Base-by-base conservation (phyloP, 179 eudicot genomes). In the Drosera spatulata region DNA sequence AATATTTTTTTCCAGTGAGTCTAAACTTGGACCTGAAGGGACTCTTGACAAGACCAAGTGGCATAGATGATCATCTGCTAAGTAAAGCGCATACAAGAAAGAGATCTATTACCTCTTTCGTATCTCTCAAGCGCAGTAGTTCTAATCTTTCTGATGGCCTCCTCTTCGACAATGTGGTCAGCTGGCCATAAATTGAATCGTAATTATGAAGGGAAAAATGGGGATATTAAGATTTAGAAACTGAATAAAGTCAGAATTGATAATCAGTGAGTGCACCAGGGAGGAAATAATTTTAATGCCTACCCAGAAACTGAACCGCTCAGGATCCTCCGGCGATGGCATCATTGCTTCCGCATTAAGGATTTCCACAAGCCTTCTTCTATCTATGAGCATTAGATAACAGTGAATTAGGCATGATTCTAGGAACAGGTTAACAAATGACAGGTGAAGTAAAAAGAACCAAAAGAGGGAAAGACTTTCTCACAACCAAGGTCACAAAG, bases 221-320 rank as follows among this genome's bases (percentile, higher is more conserved):
- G 0, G 33, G 33, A 22, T 22, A 22, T 22, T 22, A 22, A 22
- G 33, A 22, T 22, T 22, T 22, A 1, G 33, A 22, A 22, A 22
- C 33, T 22, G 33, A 22, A 22, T 1, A 22, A 22, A 22, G 1
- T 22, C 33, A 22, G 33, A 22, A 22, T 22, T 22, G 33, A 22
- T 22, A 22, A 22, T 22, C 33, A 22, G 33, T 22, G 33, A 40
- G 50, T 22, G 37, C 47, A 50, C 10, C 41, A 63, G 5, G n/a
- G n/a, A 13, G 58, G 22, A 2, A 8, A 55, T 60, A 13, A 22
- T 57, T 48, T 66, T 49, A 62, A 10, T 51, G 39, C 54, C 72
- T 90, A 94, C 99, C 99, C 99, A 90, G 41, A 90, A 94, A 80
- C 99, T 90, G 77, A 81, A 94, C 71, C 72, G 87, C 84, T 94